These are phyloP conservation scores for Komagataella mondaviorum DNA, from an alignment of 805 yeast genomes.

Conservation along the genomic window DNA sequence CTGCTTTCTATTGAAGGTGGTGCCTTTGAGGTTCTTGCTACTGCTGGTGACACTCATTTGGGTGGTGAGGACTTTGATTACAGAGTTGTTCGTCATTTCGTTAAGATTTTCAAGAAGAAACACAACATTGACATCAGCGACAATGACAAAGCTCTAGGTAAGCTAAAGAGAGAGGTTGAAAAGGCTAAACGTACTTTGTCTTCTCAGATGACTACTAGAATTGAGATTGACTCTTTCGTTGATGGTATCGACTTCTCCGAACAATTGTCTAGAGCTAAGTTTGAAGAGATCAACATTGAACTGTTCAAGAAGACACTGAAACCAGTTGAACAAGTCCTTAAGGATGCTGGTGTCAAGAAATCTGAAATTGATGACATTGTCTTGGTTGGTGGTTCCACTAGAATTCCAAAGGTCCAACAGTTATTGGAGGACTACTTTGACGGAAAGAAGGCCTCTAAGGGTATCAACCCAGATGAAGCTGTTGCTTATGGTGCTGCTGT, in stretches of 20 bases:
- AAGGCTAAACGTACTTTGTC: slow-evolving; percentile 96
- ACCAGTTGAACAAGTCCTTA: slow-evolving; percentile 92
- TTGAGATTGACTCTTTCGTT: slow-evolving; percentile 89
- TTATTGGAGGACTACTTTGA: slow-evolving; percentile 80
- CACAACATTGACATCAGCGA: slow-evolving; percentile 70
- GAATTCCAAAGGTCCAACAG: slow-evolving; percentile 97
- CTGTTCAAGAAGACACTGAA: slow-evolving; percentile 88
- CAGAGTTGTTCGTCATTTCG: slow-evolving; percentile 79
- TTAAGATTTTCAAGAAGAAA: slow-evolving; percentile 85
- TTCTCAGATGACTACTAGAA: slow-evolving; percentile 88
- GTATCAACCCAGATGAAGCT: slow-evolving; percentile 98
- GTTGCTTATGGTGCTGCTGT: slow-evolving; percentile 99
- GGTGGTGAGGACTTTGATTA: slow-evolving; percentile 97
- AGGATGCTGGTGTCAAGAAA: slow-evolving; percentile 83
- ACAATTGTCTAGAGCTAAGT: slow-evolving; percentile 92
- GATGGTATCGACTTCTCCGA: slow-evolving; percentile 95
- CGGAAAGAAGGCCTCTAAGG: slow-evolving; percentile 94
- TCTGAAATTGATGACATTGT: slow-evolving; percentile 89
- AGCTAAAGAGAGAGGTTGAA: slow-evolving; percentile 94
- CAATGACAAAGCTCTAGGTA: slow-evolving; percentile 79
- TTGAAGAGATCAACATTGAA: slow-evolving; percentile 90
- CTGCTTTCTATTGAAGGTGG: slow-evolving; percentile 80
- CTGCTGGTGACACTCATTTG: slow-evolving; percentile 93
- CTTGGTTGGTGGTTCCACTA: slow-evolving; percentile 97
- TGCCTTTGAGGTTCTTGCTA: slow-evolving; percentile 84